These are phyloP conservation scores for Penicillium canescens DNA, from an alignment of 495 filamentous ascomycete genomes.

Conservation along the genomic window DNA sequence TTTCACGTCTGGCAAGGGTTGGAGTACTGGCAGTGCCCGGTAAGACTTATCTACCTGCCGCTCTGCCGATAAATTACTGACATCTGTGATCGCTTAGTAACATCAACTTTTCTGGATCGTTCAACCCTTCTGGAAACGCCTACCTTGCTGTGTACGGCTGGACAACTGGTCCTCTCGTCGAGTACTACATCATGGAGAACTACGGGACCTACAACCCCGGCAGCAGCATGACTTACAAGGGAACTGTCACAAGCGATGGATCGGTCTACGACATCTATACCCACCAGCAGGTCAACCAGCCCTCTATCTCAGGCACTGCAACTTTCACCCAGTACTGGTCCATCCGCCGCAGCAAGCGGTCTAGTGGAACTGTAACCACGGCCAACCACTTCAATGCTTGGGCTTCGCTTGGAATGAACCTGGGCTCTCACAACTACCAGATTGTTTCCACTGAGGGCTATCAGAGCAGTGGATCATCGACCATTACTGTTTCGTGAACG, in stretches of 20 bases:
- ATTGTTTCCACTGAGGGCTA: slow-evolving; percentile 63
- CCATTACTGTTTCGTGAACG: slow-evolving; percentile 45
- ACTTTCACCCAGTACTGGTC: slow-evolving; percentile 67
- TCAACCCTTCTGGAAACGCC: slow-evolving; percentile 56
- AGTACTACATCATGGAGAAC: slow-evolving; percentile 66
- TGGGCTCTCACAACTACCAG: slow-evolving; percentile 60
- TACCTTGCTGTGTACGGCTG: slow-evolving; percentile 66
- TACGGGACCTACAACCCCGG: slow-evolving; percentile 57
- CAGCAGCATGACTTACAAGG: slow-evolving; percentile 46
- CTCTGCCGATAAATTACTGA: neutral
- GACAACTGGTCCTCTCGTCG: slow-evolving; percentile 60
- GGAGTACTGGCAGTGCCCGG: slow-evolving; percentile 52
- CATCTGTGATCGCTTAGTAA: slow-evolving; percentile 24
- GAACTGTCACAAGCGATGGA: slow-evolving; percentile 59
- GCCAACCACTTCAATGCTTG: slow-evolving; percentile 67
- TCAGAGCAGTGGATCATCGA: slow-evolving; percentile 50
- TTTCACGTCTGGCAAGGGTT: slow-evolving; percentile 65
- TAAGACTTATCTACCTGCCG: slow-evolving; percentile 15
- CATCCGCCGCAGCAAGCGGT: slow-evolving; percentile 54
- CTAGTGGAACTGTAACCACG: slow-evolving; percentile 52
- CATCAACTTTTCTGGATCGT: slow-evolving; percentile 56
- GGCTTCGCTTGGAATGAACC: slow-evolving; percentile 43
- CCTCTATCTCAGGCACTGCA: slow-evolving; percentile 56
- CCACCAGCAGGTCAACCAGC: slow-evolving; percentile 57
- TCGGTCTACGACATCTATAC: slow-evolving; percentile 65